phyloP scores from a whole-genome alignment of 371 early-diverging fungal species.

The Batkoa obscura region DNA sequence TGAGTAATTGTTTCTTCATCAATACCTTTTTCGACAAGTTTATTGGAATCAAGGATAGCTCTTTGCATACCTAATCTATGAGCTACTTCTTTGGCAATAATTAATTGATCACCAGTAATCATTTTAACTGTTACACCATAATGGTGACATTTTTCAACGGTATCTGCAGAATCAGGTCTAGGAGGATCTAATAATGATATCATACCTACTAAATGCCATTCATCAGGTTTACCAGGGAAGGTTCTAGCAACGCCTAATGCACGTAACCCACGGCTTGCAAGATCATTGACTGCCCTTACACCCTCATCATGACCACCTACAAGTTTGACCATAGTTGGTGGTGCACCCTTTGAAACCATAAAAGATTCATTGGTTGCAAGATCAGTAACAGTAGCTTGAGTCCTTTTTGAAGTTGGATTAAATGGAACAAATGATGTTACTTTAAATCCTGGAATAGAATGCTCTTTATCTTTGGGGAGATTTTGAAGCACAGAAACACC shows the following conservation, averaged over 20 bases:
- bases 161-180: constrained; percentile 38
- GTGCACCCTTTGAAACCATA: constrained; percentile 86
- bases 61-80: constrained; percentile 60
- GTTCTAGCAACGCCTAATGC: constrained; percentile 82
- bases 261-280: constrained; percentile 73
- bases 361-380: constrained; percentile 39
- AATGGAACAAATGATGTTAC: constrained; percentile 74
- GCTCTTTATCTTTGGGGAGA: constrained; percentile 18
- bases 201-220: constrained; percentile 48
- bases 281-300: constrained; percentile 48
- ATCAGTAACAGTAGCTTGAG: constrained; percentile 66
- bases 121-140: constrained; percentile 73
- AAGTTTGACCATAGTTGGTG: constrained; percentile 74
- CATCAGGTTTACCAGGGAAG: constrained; percentile 35
- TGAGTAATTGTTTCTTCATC: constrained; percentile 69
- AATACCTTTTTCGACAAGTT: constrained; percentile 54
- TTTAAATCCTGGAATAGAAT: constrained; percentile 67
- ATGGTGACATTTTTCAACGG: constrained; percentile 32
- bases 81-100: constrained; percentile 79
- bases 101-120: constrained; percentile 82
- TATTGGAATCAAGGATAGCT: constrained; percentile 53
- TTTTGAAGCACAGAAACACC: constrained; percentile 42
- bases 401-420: constrained; percentile 77
- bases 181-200: constrained; percentile 78
- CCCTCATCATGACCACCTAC: constrained; percentile 62